Conservation (phyloP, 2,329 filamentous ascomycete species). For the Incumbomyces lentus region DNA sequence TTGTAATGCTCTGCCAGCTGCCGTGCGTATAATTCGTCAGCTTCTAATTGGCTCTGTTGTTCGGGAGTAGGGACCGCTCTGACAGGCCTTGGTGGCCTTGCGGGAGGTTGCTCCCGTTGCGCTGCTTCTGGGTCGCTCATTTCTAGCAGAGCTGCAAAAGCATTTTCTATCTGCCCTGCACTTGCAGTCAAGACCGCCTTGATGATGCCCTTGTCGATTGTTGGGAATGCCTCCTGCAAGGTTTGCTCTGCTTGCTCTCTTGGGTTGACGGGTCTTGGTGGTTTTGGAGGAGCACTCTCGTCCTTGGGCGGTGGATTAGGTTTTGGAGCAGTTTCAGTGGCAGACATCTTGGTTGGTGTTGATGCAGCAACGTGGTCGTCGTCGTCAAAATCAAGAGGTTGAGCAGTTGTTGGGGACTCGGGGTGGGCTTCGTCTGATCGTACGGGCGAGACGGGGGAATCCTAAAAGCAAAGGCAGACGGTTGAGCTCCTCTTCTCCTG, state of each 20-base stretch:
- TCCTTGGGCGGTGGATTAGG: conserved; percentile 20
- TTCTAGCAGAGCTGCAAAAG: conserved; percentile 90
- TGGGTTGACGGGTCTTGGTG: conserved; percentile 70
- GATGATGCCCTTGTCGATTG: conserved; percentile 67
- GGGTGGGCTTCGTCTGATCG: conserved; percentile 24
- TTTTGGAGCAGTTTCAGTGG: conserved; percentile 22
- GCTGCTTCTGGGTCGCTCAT: conserved; percentile 63
- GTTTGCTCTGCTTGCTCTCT: conserved; percentile 78
- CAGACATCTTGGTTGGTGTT: conserved; percentile 21
- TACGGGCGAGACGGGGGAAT: conserved; percentile 20
- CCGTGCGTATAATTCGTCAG: conserved; percentile 83
- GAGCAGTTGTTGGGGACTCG: conserved; percentile 46
- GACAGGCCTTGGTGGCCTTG: conserved; percentile 65
- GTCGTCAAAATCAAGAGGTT: conserved; percentile 48
- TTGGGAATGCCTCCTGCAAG: conserved; percentile 86
- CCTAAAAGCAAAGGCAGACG: conserved; percentile 6
- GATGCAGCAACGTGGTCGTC: conserved; percentile 36
- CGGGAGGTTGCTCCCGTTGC: conserved; percentile 52
- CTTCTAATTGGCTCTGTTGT: conserved; percentile 69
- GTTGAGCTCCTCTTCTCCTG: background rate
- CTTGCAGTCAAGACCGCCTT: conserved; percentile 83
- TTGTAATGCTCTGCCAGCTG: conserved; percentile 89
- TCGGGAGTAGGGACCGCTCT: conserved; percentile 38
- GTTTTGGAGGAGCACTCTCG: conserved; percentile 58
- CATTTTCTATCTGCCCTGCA: conserved; percentile 75